Conservation (phyloP, 1,284 basidiomycete genomes). For the Ustilago shanxiensis region DNA sequence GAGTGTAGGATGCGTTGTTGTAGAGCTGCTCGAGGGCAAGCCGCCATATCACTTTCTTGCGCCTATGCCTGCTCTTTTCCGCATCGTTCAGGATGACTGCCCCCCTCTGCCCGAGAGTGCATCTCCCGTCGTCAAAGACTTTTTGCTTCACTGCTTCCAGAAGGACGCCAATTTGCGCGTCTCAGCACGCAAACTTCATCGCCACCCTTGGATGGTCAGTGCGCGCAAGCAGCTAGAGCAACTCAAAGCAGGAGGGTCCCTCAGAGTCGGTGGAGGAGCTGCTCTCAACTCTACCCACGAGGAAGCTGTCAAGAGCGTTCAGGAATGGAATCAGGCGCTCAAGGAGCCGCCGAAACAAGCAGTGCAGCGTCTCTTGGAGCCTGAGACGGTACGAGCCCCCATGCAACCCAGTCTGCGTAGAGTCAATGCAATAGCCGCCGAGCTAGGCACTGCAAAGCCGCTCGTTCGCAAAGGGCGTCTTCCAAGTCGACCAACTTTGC, state of each 20-base stretch:
- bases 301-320: constrained; percentile 91
- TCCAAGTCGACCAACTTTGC: constrained; percentile 38
- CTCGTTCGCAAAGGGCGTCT: constrained; percentile 28
- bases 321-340: constrained; percentile 97
- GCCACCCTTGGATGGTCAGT: constrained; percentile 94
- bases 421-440: constrained; percentile 44
- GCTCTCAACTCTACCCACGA: constrained; percentile 75
- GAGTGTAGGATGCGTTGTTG: constrained; percentile 94
- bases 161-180: constrained; percentile 95
- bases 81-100: constrained; percentile 96
- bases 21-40: constrained; percentile 93
- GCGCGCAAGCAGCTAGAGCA: constrained; percentile 81
- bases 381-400: constrained; percentile 42
- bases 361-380: constrained; percentile 23
- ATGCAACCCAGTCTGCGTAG: constrained; percentile 46
- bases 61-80: constrained; percentile 97
- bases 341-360: constrained; percentile 76
- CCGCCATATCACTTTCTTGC: constrained; percentile 95
- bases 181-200: constrained; percentile 89
- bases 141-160: constrained; percentile 96
- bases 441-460: constrained; percentile 48
- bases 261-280: constrained; percentile 64
- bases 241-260: constrained; percentile 71
- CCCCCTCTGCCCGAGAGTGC: constrained; percentile 95
- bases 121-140: constrained; percentile 90